phyloP scores from a whole-genome alignment of 371 early-diverging fungal genomes.

The Lichtheimia hyalospora region DNA sequence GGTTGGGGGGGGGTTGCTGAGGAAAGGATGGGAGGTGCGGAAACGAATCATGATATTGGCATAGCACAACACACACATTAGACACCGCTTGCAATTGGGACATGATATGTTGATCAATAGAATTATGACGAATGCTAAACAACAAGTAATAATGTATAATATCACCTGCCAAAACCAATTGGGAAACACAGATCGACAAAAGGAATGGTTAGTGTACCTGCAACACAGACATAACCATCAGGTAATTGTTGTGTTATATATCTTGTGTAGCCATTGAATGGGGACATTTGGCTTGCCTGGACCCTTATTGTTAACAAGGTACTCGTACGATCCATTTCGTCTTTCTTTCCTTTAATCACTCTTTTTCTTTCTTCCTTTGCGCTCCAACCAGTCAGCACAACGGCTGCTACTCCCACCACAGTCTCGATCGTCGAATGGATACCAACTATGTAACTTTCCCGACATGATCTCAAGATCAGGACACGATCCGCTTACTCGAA shows the following conservation, averaged over 20 bases:
- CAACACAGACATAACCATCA: too few species aligned
- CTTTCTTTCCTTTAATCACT: constrained; percentile 3
- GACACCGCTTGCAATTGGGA: too few species aligned
- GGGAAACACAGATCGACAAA: neutral
- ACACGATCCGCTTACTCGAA: neutral
- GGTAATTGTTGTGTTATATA: neutral
- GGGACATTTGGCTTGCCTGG: neutral
- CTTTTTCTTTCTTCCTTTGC: constrained; percentile 1
- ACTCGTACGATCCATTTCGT: neutral
- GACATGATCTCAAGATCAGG: neutral
- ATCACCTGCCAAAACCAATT: neutral
- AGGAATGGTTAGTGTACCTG: neutral
- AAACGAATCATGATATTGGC: too few species aligned
- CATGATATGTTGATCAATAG: too few species aligned
- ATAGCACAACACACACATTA: too few species aligned
- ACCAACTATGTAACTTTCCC: neutral
- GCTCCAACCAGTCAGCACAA: neutral
- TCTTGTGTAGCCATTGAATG: constrained; percentile 6
- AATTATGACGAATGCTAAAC: too few species aligned
- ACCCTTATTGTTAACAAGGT: neutral
- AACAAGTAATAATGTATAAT: too few species aligned
- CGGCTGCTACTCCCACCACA: neutral
- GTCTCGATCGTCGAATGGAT: too few species aligned
- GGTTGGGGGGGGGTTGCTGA: too few species aligned
- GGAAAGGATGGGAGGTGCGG: too few species aligned